phyloP scores from a whole-genome alignment of 1,284 basidiomycete genomes.

The Moesziomyces globuligerus region DNA sequence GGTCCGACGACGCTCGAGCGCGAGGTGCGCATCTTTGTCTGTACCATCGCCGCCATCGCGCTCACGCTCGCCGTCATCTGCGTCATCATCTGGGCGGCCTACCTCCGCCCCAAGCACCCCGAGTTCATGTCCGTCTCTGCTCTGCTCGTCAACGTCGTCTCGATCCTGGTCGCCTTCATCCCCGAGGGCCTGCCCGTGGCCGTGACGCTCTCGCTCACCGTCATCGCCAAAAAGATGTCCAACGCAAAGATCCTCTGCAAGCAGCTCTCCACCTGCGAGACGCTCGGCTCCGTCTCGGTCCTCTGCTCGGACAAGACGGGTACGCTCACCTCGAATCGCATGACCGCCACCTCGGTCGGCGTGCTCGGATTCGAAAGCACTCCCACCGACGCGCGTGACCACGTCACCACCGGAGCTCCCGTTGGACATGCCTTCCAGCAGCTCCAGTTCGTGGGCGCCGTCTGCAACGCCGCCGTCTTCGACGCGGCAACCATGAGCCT shows the following conservation, averaged over 20 bases:
- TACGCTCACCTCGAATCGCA: slow-evolving; percentile 75
- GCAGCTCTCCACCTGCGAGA: slow-evolving; percentile 75
- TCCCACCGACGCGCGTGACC: slow-evolving; percentile 32
- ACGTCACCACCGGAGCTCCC: slow-evolving; percentile 38
- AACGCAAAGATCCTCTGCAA: slow-evolving; percentile 76
- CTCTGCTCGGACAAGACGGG: slow-evolving; percentile 80
- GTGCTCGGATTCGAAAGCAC: slow-evolving; percentile 63
- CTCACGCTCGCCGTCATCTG: slow-evolving; percentile 70
- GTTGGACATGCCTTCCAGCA: slow-evolving; percentile 35
- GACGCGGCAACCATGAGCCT: slow-evolving; percentile 63
- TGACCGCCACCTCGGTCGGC: slow-evolving; percentile 68
- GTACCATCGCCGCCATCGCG: slow-evolving; percentile 71
- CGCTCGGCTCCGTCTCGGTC: slow-evolving; percentile 75
- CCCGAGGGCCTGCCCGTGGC: slow-evolving; percentile 76
- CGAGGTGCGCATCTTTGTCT: slow-evolving; percentile 70
- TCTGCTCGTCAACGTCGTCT: slow-evolving; percentile 72
- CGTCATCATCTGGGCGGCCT: slow-evolving; percentile 72
- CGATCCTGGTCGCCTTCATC: slow-evolving; percentile 77
- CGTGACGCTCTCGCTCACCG: slow-evolving; percentile 76
- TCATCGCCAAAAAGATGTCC: slow-evolving; percentile 78
- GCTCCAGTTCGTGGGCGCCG: slow-evolving; percentile 70
- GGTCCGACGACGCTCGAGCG: slow-evolving; percentile 72
- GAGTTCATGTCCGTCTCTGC: slow-evolving; percentile 73
- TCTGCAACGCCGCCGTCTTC: slow-evolving; percentile 76
- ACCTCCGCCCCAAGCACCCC: slow-evolving; percentile 71